A percentile compares a stretch with the other conserved stretches of the same genome.
Evolutionary conservation across 169 alveolate species (phyloP).

Genomic region (Plasmodium gonderi): DNA sequence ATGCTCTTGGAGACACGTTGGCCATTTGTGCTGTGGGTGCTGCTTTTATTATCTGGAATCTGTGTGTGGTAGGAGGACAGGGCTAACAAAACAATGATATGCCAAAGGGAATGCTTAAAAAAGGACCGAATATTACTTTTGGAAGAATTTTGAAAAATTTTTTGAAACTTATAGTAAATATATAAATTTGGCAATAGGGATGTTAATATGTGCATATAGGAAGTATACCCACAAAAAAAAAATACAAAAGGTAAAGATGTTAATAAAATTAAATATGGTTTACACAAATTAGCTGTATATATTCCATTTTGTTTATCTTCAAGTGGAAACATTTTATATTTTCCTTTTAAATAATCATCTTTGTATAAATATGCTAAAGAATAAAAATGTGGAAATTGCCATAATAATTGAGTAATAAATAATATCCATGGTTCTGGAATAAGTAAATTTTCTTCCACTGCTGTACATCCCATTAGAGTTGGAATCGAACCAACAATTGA

Average conservation of each 20-base stretch:
- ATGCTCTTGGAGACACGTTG: neutral
- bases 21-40: neutral
- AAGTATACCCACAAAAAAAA: slow-evolving; percentile 76
- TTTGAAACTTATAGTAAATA: slow-evolving; percentile 58
- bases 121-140: slow-evolving; percentile 1
- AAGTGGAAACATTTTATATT: slow-evolving; percentile 82
- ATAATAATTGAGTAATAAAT: slow-evolving; percentile 79
- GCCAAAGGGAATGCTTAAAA: slow-evolving; percentile 79
- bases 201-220: slow-evolving; percentile 77
- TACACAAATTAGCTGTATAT: slow-evolving; percentile 81
- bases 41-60: slow-evolving; percentile 15
- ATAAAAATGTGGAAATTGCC: slow-evolving; percentile 88
- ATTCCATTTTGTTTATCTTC: slow-evolving; percentile 82
- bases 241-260: slow-evolving; percentile 80
- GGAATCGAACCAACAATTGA: slow-evolving; percentile 87
- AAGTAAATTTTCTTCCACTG: slow-evolving; percentile 79
- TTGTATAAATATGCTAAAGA: slow-evolving; percentile 85
- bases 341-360: slow-evolving; percentile 83
- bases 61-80: slow-evolving; percentile 78
- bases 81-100: slow-evolving; percentile 79
- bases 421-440: slow-evolving; percentile 82
- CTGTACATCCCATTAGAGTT: slow-evolving; percentile 83
- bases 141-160: slow-evolving; percentile 13
- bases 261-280: slow-evolving; percentile 73
- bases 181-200: slow-evolving; percentile 75